Conservation (phyloP, 768 basidiomycete genomes). For the Lyophyllum atratum region DNA sequence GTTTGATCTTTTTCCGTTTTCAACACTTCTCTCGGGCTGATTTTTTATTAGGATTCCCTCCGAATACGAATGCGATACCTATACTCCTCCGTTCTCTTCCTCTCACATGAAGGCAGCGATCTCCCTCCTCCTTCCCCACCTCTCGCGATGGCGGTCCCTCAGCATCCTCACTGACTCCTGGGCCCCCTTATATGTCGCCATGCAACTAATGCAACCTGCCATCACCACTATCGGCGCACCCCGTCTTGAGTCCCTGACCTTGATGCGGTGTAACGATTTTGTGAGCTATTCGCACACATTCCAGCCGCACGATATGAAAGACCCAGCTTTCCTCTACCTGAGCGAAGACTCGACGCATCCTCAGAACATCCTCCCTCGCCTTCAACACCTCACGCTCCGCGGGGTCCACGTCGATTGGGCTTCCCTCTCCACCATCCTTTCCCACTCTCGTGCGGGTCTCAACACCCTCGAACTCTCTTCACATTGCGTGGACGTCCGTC, state of each 20-base stretch:
- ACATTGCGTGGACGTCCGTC: constrained; percentile 56
- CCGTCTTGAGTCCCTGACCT: constrained; percentile 47
- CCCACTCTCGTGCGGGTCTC: constrained; percentile 41
- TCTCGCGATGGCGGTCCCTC: constrained; percentile 54
- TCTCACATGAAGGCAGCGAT: constrained; percentile 47
- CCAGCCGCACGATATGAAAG: constrained; percentile 39
- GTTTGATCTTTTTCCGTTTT: constrained; percentile 17
- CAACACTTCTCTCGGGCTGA: neutral
- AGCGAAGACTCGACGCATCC: constrained; percentile 17
- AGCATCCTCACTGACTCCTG: constrained; percentile 56
- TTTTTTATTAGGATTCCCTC: constrained; percentile 26
- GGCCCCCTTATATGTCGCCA: constrained; percentile 58
- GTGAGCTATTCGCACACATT: constrained; percentile 47
- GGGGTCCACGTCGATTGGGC: constrained; percentile 63
- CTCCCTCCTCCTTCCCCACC: constrained; percentile 49
- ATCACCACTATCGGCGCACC: constrained; percentile 38
- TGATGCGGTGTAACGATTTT: constrained; percentile 65
- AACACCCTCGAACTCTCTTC: constrained; percentile 50
- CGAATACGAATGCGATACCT: constrained; percentile 24
- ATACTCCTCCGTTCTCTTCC: constrained; percentile 40
- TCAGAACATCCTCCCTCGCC: constrained; percentile 37
- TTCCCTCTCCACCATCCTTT: constrained; percentile 37
- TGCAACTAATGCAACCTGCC: constrained; percentile 42
- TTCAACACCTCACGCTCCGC: constrained; percentile 50
- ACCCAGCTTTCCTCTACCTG: constrained; percentile 34